Percentiles rank a stretch among this genome's conserved stretches.
phyloP scores from a whole-genome alignment of 495 filamentous ascomycete genomes.

The Astrothelium macrocarpum region DNA sequence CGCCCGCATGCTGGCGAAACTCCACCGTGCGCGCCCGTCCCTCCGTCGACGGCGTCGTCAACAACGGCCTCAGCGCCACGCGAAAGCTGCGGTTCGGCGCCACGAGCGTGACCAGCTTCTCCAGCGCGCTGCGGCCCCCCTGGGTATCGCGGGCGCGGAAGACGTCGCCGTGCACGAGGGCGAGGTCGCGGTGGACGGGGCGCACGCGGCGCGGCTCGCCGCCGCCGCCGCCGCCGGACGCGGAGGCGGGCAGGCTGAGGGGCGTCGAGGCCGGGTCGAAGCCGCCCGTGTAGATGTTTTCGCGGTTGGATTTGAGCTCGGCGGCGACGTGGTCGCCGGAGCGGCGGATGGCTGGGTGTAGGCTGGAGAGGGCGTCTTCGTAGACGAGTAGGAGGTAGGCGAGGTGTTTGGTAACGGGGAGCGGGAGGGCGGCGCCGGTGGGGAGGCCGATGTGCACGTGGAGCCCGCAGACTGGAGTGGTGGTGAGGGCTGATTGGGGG shows the following conservation, averaged over 20 bases:
- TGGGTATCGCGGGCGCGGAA: background rate
- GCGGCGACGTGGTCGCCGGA: background rate
- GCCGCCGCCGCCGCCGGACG: too few relatives aligned
- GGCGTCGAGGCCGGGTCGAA: too few relatives aligned
- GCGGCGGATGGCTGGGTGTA: constrained; percentile 13
- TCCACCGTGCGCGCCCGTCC: background rate
- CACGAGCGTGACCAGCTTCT: background rate
- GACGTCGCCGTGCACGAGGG: background rate
- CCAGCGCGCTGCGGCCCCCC: background rate
- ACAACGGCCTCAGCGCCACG: background rate
- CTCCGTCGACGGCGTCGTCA: too few relatives aligned
- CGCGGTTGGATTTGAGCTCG: constrained; percentile 9
- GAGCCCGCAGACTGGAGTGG: constrained; percentile 16
- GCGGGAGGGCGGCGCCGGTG: constrained; percentile 2
- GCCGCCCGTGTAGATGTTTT: constrained; percentile 5
- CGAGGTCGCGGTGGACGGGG: background rate
- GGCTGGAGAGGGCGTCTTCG: constrained; percentile 12
- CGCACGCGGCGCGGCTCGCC: background rate
- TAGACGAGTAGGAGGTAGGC: constrained; percentile 23
- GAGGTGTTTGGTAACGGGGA: constrained; percentile 22
- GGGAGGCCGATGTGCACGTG: constrained; percentile 25
- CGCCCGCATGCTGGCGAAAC: background rate
- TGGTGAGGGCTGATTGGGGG: background rate
- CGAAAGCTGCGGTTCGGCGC: background rate
- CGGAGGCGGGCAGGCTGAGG: too few relatives aligned